A percentile compares a stretch with the other conserved stretches of the same genome.
These are phyloP conservation scores for Leishmania mexicana DNA, from an alignment of 208 protist species.

Conservation along the genomic window DNA sequence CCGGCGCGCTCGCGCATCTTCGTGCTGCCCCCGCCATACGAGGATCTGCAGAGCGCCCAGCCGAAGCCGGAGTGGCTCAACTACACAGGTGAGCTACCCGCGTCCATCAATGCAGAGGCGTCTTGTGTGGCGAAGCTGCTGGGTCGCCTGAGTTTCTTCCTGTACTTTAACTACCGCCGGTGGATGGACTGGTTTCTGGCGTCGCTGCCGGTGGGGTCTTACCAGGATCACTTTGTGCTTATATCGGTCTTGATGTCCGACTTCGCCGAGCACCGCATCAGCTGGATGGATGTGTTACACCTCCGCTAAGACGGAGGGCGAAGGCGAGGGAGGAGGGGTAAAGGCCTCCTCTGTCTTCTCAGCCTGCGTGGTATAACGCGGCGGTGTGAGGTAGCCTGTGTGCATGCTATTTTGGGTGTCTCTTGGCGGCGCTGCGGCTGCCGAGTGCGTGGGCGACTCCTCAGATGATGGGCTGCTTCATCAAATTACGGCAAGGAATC, in stretches of 20 bases:
- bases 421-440: neutral
- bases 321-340: neutral
- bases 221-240: conserved; percentile 37
- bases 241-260: conserved; percentile 28
- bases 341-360: neutral
- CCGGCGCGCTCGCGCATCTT: conserved; percentile 17
- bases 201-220: conserved; percentile 21
- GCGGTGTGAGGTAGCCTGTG: neutral
- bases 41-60: conserved; percentile 8
- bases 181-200: conserved; percentile 35
- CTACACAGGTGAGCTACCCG: conserved; percentile 33
- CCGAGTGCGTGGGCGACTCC: neutral
- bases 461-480: conserved; percentile 3
- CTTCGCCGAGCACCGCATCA: conserved; percentile 32
- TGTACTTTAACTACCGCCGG: conserved; percentile 32
- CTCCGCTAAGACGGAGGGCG: neutral
- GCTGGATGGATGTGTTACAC: conserved; percentile 23
- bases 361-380: neutral
- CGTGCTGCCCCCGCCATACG: conserved; percentile 16
- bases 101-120: conserved; percentile 10
- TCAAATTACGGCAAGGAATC: neutral
- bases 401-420: neutral
- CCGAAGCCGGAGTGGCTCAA: conserved; percentile 25
- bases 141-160: conserved; percentile 28
- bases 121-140: conserved; percentile 17